phyloP scores from a whole-genome alignment of 768 basidiomycete species.

The Thelephora ganbajun region DNA sequence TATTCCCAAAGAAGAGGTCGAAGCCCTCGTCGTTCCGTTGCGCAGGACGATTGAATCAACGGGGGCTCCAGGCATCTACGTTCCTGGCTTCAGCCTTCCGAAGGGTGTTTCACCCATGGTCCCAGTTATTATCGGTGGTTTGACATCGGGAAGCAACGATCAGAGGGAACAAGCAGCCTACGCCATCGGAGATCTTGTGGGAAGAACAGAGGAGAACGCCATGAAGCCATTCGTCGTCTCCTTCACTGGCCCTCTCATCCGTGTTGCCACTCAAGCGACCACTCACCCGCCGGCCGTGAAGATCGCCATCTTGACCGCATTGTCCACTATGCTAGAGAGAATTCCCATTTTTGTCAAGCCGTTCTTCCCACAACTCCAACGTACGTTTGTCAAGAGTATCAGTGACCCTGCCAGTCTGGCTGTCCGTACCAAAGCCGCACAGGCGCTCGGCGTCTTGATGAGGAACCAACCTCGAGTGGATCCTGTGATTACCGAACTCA shows the following conservation, averaged over 20 bases:
- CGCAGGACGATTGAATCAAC: constrained; percentile 79
- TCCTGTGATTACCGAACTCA: constrained; percentile 84
- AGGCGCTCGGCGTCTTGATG: constrained; percentile 85
- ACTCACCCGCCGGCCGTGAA: constrained; percentile 91
- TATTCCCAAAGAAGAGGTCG: constrained; percentile 84
- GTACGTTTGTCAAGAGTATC: constrained; percentile 90
- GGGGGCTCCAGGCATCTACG: constrained; percentile 58
- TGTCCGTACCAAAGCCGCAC: constrained; percentile 71
- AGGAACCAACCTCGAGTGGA: constrained; percentile 81
- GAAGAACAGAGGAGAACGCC: constrained; percentile 67
- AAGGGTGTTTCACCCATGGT: constrained; percentile 79
- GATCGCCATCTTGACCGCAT: constrained; percentile 74
- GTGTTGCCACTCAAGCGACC: constrained; percentile 82
- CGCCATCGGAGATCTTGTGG: constrained; percentile 91
- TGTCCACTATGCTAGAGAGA: constrained; percentile 71
- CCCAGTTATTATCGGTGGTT: constrained; percentile 81
- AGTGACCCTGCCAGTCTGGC: constrained; percentile 65
- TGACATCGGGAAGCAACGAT: constrained; percentile 89
- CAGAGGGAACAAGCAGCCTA: constrained; percentile 92
- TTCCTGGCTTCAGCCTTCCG: constrained; percentile 76
- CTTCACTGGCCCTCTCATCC: constrained; percentile 90
- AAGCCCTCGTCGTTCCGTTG: constrained; percentile 80
- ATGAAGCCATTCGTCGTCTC: constrained; percentile 95
- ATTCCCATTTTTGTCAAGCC: constrained; percentile 89
- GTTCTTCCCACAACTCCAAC: constrained; percentile 96